These are phyloP conservation scores for Amanita phalloides DNA, from an alignment of 768 basidiomycete species.

Conservation along the genomic window DNA sequence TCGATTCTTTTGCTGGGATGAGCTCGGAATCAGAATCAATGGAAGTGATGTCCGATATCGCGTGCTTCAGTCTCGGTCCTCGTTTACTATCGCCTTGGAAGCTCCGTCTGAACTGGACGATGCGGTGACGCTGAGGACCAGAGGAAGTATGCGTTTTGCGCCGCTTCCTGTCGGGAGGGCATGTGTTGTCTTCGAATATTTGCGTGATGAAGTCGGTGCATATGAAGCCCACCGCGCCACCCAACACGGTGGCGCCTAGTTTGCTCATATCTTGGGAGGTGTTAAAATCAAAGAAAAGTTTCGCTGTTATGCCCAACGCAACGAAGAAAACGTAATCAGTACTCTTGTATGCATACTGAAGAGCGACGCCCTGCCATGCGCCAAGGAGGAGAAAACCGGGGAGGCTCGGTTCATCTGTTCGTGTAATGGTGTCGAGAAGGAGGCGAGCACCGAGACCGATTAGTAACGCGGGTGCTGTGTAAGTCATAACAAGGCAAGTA, in stretches of 20 bases:
- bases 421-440: conserved; percentile 46
- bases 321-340: conserved; percentile 44
- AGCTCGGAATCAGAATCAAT: conserved; percentile 61
- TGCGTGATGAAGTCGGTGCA: conserved; percentile 64
- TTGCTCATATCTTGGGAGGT: conserved; percentile 41
- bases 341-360: conserved; percentile 55
- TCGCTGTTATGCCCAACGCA: conserved; percentile 44
- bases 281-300: conserved; percentile 56
- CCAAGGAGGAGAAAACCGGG: conserved; percentile 58
- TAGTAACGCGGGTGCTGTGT: conserved; percentile 57
- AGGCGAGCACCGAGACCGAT: conserved; percentile 69
- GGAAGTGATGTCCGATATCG: conserved; percentile 51
- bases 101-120: conserved; percentile 35
- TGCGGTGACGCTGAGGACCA: conserved; percentile 19
- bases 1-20: conserved; percentile 43
- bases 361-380: conserved; percentile 64
- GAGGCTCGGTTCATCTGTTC: conserved; percentile 33
- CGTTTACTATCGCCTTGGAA: conserved; percentile 23
- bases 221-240: conserved; percentile 58
- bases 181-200: conserved; percentile 40
- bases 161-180: conserved; percentile 21
- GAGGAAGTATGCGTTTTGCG: conserved; percentile 16
- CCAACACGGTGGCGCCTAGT: conserved; percentile 50
- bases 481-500: conserved; percentile 18
- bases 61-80: conserved; percentile 17